phyloP scores from a whole-genome alignment of 192 early-diverging fungal genomes.

The Podila minutissima region DNA sequence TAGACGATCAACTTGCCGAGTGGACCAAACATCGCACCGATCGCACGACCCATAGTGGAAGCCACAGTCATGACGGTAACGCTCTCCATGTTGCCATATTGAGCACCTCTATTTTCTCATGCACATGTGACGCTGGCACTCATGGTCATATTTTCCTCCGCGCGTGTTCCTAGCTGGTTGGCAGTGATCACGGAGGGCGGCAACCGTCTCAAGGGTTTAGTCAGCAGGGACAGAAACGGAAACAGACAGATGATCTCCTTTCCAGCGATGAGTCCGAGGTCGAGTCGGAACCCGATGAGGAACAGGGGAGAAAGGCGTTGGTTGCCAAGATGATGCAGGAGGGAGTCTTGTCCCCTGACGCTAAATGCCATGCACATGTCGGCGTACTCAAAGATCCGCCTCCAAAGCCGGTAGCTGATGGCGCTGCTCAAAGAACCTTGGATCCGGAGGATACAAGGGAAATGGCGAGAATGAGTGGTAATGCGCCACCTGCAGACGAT shows the following conservation, averaged over 20 bases:
- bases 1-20: background rate
- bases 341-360: background rate
- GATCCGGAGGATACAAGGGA: too few species aligned
- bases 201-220: background rate
- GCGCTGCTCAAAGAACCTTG: too few species aligned
- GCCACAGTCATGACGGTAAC: background rate
- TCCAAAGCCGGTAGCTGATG: too few species aligned
- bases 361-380: background rate
- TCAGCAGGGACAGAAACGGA: background rate
- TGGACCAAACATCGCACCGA: background rate
- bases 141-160: background rate
- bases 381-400: background rate
- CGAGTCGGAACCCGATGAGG: background rate
- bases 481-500: too few species aligned
- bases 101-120: background rate
- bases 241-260: background rate
- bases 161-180: background rate
- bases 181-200: background rate
- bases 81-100: background rate
- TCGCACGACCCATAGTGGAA: background rate
- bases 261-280: slow-evolving; percentile 8
- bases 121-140: background rate
- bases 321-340: background rate
- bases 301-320: background rate
- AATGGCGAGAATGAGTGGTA: too few species aligned